Base-by-base conservation (phyloP, 306 rosid species). In the Argentina anserina region DNA sequence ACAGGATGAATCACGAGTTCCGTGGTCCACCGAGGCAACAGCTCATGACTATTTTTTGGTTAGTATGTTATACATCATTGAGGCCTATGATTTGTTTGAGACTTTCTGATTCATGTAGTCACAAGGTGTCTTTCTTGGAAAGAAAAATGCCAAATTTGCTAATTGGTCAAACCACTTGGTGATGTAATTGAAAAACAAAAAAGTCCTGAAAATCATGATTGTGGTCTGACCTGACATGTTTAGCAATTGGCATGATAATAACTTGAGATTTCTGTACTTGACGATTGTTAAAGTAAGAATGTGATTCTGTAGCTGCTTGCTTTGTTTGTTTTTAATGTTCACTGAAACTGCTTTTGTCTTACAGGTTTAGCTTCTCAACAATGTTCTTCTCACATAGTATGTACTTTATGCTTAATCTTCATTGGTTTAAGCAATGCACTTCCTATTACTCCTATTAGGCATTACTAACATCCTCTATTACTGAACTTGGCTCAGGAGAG, bases 321-420 rank as follows among this genome's bases (percentile, higher is more conserved):
- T n/a, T n/a, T n/a, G n/a, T n/a, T n/a, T n/a, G n/a, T n/a, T n/a
- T n/a, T n/a, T n/a, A n/a, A n/a, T n/a, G n/a, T 59, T 3, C 50
- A 55, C 67, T 75, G 69, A 79, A 49, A 49, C 45, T 17, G 36
- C 69, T 73, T 80, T 56, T 80, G 62, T 65, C 47, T 85, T 86
- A 90, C 96, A 92, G 97, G 96, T 92, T 92, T 80, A 90, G 88
- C 71, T 83, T 90, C 84, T 92, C 98, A 43, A 92, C 98, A 5
- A 90, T 92, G 95, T 90, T 90, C 79, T 90, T 88, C 88, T 86
- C 98, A 21, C 98, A 92, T 72, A 84, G 98, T 92, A 90, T 0
- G 95, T 83, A 41, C 59, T 72, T 77, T 71, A 29, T 59, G 20
- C 59, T 55, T 26, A 56, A 59, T 63, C 70, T 61, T 28, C 42